Evolutionary conservation across 2,329 filamentous ascomycete genomes (phyloP), one percentile per base, ranked within the genome.

Genomic region (Xylaria sp.): DNA sequence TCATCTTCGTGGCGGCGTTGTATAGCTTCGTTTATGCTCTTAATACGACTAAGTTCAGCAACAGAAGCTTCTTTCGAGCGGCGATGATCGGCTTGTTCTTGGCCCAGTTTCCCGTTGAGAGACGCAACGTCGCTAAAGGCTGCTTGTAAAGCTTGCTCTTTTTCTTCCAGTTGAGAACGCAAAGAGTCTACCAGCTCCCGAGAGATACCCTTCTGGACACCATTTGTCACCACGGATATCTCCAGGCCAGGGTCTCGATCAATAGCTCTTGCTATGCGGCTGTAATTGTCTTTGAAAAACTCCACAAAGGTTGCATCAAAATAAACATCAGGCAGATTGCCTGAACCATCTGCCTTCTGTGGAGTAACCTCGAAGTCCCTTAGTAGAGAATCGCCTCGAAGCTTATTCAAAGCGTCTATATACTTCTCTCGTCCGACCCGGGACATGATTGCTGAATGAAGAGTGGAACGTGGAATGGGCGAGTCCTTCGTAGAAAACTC

Each of bases 401-500:
- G 80, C 64, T 89, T 90, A 23, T 85, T 87, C 38, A 99, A 83
- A 64, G 89, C 89, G 74, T 96, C 90, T 57, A 96, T 86, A 72
- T 97, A 99, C 70, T 89, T 89, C 69, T 97, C 93, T 67, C 93
- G 88, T 38, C 93, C 92, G 70, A 98, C 84, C 60, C 89, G 87
- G 44, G 89, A 87, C 27, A 86, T 82, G 35, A 99, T 81, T 27
- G 97, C 85, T 23, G 90, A 87, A 71, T 96, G 91, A 44, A 99
- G 79, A 9, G 90, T 93, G 23, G 87, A 83, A 63, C 95, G 85
- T 5, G 94, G 86, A 53, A 99, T 89, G 0, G 95, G 92, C 0
- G 94, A 98, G 76, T 99, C 95, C 73, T 96, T 97, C 0, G 94
- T 97, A 9, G 94, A 98, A 72, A 98, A 99, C 72, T 99, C 95